Evolutionary conservation across 2,329 filamentous ascomycete genomes (phyloP).

Genomic region (Monilinia polystroma): DNA sequence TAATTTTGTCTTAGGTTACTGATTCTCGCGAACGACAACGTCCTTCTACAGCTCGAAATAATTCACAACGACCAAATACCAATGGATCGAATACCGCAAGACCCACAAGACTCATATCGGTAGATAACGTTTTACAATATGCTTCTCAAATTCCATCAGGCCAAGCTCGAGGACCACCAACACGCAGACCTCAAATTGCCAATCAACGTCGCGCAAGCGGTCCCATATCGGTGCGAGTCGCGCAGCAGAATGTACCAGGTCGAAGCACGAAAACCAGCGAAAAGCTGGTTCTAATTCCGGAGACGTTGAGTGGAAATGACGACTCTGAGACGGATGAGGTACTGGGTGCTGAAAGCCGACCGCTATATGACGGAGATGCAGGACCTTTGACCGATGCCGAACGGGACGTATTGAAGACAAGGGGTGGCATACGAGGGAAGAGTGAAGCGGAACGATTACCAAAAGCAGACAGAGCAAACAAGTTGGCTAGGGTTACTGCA

Average conservation of each 20-base stretch:
- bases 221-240: constrained; percentile 44
- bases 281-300: constrained; percentile 92
- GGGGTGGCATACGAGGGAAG: constrained; percentile 68
- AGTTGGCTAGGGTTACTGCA: constrained; percentile 85
- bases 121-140: constrained; percentile 94
- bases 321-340: constrained; percentile 59
- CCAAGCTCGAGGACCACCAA: constrained; percentile 72
- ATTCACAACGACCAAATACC: constrained; percentile 41
- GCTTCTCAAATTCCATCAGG: constrained; percentile 93
- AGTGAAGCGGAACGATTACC: constrained; percentile 92
- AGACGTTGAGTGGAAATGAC: constrained; percentile 64
- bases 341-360: constrained; percentile 47
- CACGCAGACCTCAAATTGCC: constrained; percentile 48
- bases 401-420: constrained; percentile 60
- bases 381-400: constrained; percentile 67
- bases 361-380: constrained; percentile 57
- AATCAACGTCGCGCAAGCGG: constrained; percentile 50
- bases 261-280: constrained; percentile 93
- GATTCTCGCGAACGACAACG: constrained; percentile 58
- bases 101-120: constrained; percentile 75
- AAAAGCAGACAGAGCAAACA: constrained; percentile 82
- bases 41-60: constrained; percentile 39
- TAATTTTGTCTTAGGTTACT: constrained; percentile 49
- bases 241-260: constrained; percentile 64
- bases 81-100: constrained; percentile 38